Evolutionary conservation across 805 yeast genomes (phyloP).

Genomic region (Starmerella riodocensis): DNA sequence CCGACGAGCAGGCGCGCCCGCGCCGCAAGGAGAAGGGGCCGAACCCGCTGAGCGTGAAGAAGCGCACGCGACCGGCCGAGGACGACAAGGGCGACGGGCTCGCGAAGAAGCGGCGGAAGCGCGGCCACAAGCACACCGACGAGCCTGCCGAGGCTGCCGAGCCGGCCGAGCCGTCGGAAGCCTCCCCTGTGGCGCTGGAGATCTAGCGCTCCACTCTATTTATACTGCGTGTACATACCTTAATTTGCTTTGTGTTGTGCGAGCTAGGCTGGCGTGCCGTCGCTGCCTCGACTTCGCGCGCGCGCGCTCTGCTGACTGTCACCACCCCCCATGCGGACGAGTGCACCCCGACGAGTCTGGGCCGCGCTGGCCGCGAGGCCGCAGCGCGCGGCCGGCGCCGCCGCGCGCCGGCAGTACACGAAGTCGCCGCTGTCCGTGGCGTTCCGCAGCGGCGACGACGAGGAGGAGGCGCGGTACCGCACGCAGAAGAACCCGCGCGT

Average conservation of each 20-base stretch:
- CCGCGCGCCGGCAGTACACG: constrained; percentile 2
- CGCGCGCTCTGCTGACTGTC: too few species aligned
- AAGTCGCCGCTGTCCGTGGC: constrained; percentile 23
- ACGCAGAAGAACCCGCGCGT: constrained; percentile 25
- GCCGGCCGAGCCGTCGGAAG: too few species aligned
- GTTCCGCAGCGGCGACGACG: constrained; percentile 22
- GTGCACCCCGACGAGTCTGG: too few species aligned
- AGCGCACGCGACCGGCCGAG: constrained; percentile 36
- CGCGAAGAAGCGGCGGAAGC: constrained; percentile 16
- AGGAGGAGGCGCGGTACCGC: constrained; percentile 21
- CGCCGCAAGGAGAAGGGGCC: constrained; percentile 51
- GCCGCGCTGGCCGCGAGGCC: too few species aligned
- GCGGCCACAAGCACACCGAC: constrained; percentile 9
- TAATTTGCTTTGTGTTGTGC: too few species aligned
- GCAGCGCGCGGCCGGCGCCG: too few species aligned
- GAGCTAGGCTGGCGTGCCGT: too few species aligned
- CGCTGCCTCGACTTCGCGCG: too few species aligned
- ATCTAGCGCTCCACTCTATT: too few species aligned
- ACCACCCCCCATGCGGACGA: too few species aligned
- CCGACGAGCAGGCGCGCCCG: constrained; percentile 11
- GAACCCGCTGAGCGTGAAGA: constrained; percentile 80
- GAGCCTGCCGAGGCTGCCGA: not conserved
- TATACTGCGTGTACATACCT: too few species aligned
- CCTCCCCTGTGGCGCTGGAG: too few species aligned
- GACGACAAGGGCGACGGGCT: constrained; percentile 10